Evolutionary conservation across 768 basidiomycete species (phyloP).

Genomic region (Mrakia frigida): DNA sequence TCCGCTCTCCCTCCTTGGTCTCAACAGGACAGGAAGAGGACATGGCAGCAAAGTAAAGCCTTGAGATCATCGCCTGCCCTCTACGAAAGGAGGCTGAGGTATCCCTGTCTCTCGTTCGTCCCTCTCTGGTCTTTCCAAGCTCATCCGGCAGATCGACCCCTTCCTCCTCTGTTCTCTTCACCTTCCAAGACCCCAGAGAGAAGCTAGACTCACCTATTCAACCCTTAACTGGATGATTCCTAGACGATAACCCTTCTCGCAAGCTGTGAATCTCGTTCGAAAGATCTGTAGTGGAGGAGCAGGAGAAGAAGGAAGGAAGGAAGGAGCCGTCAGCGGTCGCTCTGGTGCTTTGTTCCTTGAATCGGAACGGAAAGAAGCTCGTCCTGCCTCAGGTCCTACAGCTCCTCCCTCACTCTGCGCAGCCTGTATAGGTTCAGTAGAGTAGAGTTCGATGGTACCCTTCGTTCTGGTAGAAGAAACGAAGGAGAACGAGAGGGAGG

Average conservation of each 20-base stretch:
- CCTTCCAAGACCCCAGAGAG: too few species aligned
- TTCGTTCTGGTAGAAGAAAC: neutral
- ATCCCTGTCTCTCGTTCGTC: too few species aligned
- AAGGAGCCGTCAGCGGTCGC: neutral
- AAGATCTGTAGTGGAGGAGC: neutral
- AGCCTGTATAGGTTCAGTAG: too few species aligned
- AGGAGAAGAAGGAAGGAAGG: neutral
- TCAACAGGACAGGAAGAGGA: too few species aligned
- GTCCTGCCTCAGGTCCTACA: neutral
- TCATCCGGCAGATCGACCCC: too few species aligned
- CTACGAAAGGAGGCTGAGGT: too few species aligned
- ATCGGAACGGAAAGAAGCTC: neutral
- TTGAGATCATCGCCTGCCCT: too few species aligned
- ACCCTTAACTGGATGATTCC: neutral
- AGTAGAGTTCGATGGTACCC: too few species aligned
- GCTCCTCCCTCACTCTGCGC: neutral
- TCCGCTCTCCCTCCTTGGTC: neutral
- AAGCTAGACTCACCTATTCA: too few species aligned
- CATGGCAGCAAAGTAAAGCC: too few species aligned
- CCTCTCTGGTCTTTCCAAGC: too few species aligned
- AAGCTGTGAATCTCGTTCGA: neutral
- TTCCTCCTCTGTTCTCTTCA: too few species aligned
- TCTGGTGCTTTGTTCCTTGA: neutral
- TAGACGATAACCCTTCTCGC: neutral
- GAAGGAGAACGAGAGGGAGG: neutral